A percentile compares a stretch with the other conserved stretches of the same genome.
These are phyloP conservation scores for Fusarium albosuccineum DNA, from an alignment of 2,329 filamentous ascomycete species.

Conservation along the genomic window DNA sequence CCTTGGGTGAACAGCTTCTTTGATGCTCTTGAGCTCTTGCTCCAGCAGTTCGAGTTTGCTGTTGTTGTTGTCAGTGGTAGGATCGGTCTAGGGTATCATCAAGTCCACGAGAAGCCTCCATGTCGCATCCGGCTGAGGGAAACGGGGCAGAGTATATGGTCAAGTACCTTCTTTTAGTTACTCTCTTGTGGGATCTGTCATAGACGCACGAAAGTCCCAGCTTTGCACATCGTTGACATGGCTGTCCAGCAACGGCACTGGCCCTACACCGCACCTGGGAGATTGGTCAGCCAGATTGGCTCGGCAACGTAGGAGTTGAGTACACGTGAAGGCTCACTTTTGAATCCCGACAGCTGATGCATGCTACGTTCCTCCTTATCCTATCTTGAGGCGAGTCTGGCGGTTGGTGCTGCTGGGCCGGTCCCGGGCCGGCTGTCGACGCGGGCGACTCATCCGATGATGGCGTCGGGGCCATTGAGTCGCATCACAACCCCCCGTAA, in stretches of 20 bases:
- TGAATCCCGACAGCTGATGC: constrained; percentile 56
- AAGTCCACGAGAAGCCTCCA: neutral
- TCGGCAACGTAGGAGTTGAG: neutral
- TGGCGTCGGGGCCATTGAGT: constrained; percentile 49
- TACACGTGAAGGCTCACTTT: constrained; percentile 50
- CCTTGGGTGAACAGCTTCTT: constrained; percentile 60
- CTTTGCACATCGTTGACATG: constrained; percentile 61
- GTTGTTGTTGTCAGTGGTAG: constrained; percentile 17
- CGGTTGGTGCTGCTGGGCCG: constrained; percentile 30
- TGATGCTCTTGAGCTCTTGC: constrained; percentile 67
- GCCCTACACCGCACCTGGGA: constrained; percentile 60
- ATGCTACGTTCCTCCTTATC: constrained; percentile 55
- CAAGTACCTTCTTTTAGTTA: constrained; percentile 58
- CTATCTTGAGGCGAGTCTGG: constrained; percentile 41
- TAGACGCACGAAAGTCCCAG: constrained; percentile 59
- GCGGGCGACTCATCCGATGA: constrained; percentile 47
- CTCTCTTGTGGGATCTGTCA: constrained; percentile 62
- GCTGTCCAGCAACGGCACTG: constrained; percentile 54
- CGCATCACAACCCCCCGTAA: constrained; percentile 34
- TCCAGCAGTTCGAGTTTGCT: constrained; percentile 69
- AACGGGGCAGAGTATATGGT: neutral
- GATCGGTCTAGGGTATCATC: constrained; percentile 11
- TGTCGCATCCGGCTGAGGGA: neutral
- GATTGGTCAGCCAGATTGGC: constrained; percentile 19
- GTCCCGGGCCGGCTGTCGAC: constrained; percentile 40